phyloP scores from a whole-genome alignment of 1,284 basidiomycete species.

The Rhodotorula sp. region DNA sequence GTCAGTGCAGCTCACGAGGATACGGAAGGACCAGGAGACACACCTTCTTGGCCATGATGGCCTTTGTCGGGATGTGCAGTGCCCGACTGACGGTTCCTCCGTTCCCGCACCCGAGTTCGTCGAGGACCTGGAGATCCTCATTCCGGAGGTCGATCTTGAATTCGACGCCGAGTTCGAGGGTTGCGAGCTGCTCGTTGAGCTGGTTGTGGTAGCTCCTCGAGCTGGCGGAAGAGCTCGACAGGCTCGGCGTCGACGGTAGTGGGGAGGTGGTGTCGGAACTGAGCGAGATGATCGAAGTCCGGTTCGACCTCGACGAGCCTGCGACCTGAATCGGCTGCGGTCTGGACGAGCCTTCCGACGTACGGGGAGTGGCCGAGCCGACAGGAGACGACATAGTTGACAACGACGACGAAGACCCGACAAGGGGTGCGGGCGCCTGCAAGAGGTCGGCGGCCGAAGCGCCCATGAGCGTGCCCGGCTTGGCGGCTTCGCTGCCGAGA shows the following conservation, averaged over 20 bases:
- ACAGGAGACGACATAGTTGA: too few relatives aligned
- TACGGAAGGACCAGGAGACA: slow-evolving; percentile 12
- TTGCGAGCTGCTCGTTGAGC: slow-evolving; percentile 42
- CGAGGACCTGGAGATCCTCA: slow-evolving; percentile 61
- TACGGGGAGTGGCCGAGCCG: neutral
- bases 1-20: neutral
- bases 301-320: slow-evolving; percentile 18
- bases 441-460: slow-evolving; percentile 18
- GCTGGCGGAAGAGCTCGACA: slow-evolving; percentile 9
- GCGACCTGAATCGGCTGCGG: slow-evolving; percentile 32
- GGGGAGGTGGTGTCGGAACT: neutral
- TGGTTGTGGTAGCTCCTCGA: slow-evolving; percentile 24
- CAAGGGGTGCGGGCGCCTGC: slow-evolving; percentile 3
- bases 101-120: slow-evolving; percentile 93
- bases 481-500: slow-evolving; percentile 23
- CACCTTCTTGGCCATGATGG: slow-evolving; percentile 93
- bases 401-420: neutral
- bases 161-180: slow-evolving; percentile 50
- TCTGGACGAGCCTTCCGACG: neutral
- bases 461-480: slow-evolving; percentile 36
- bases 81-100: slow-evolving; percentile 96
- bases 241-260: slow-evolving; percentile 28
- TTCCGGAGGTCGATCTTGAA: slow-evolving; percentile 51
- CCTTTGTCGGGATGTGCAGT: slow-evolving; percentile 83
- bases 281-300: slow-evolving; percentile 8